Evolutionary conservation across 2,329 filamentous ascomycete genomes (phyloP), one percentile per base, ranked within the genome.

Genomic region (Botrytis galanthina): DNA sequence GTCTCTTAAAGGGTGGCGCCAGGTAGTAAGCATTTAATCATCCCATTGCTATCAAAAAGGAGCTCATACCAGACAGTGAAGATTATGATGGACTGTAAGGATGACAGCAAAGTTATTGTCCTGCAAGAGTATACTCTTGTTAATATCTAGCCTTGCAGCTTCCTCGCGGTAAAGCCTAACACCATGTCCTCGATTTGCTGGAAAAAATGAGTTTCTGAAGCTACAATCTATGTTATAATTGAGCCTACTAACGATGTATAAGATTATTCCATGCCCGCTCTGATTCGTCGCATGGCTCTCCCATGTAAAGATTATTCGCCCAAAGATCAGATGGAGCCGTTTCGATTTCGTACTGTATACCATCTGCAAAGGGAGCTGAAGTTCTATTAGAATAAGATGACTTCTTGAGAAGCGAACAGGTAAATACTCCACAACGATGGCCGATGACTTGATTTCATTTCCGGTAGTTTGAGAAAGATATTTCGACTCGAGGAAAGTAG

Each of bases 251-350:
- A 72, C 70, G 70, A 54, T 72, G 70, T 66, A 72, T 72, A 20
- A 72, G 70, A 12, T 29, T 54, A 44, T 72, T 72, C 70, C 70
- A 72, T 5, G 70, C 70, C 35, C n/a, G n/a, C 44, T 72, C 70
- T 22, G 70, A 72, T 29, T 66, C 70, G 18, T 71, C 39, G 26
- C 69, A 71, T 51, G 69, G 69, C 37, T 71, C 69, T 71, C 70
- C 59, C 44, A 64, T 71, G 35, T 57, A 71, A 32, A 64, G 18
- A 12, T 37, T 39, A 14, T 51, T 71, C 35, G 44, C 44, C 70
- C 70, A 71, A 16, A 63, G 59, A 32, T 71, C 60, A 26, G 59
- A 29, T 29, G 70, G 60, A 32, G 57, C 44, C 3, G 60, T 64
- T 39, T 71, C 20, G 2, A 64, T 54, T 54, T 64, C 59, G 26